These are phyloP conservation scores for Isochrysis galbana DNA, from an alignment of 78 protist species.

Conservation along the genomic window DNA sequence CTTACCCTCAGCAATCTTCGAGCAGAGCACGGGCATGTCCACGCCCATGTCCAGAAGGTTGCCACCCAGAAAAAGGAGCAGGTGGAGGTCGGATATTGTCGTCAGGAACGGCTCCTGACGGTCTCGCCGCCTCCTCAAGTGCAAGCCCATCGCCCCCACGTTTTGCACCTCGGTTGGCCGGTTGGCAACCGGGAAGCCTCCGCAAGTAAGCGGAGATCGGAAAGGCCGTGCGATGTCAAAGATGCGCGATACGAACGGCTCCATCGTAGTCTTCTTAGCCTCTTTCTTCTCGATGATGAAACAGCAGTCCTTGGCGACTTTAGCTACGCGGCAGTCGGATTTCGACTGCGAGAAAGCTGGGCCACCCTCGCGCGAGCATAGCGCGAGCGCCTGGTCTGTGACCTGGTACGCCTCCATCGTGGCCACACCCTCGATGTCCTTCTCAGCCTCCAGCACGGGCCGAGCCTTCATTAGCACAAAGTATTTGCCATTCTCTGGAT, in stretches of 20 bases:
- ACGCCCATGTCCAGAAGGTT: slow-evolving; percentile 3
- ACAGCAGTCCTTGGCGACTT: background rate
- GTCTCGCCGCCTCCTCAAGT: background rate
- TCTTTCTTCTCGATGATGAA: slow-evolving; percentile 2
- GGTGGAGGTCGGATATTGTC: background rate
- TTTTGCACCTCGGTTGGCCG: background rate
- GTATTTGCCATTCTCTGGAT: background rate
- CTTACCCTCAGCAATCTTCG: background rate
- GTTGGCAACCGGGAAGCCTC: background rate
- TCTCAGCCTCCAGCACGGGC: background rate
- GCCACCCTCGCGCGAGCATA: background rate
- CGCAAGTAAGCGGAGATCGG: background rate
- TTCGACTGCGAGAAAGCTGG: background rate
- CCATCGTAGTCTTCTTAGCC: background rate
- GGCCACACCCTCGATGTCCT: slow-evolving; percentile 14
- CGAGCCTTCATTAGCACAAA: slow-evolving; percentile 8
- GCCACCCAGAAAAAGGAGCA: background rate
- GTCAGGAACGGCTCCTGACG: background rate
- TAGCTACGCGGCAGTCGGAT: background rate
- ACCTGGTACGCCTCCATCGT: slow-evolving; percentile 23
- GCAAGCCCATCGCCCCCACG: background rate
- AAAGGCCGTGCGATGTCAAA: background rate
- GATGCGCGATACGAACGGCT: background rate
- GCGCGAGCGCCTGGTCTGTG: background rate
- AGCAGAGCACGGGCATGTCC: slow-evolving; percentile 15